A percentile compares a stretch with the other conserved stretches of the same genome.
phyloP scores from a whole-genome alignment of 2,329 filamentous ascomycete species.

The Epichloe glyceriae region DNA sequence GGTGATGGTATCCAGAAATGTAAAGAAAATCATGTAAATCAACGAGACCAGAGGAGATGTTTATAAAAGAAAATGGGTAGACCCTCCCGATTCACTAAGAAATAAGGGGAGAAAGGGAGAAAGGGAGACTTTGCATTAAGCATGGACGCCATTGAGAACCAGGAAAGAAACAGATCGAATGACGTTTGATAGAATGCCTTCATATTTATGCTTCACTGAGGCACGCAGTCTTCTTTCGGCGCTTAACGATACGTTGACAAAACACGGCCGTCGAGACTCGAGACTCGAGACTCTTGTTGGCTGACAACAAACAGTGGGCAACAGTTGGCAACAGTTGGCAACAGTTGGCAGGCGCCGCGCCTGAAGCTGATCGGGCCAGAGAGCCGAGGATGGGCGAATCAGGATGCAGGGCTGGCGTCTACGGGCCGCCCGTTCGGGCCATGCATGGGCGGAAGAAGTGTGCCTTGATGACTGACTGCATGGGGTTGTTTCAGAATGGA shows the following conservation, averaged over 20 bases:
- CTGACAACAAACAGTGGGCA: neutral
- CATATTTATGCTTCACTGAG: neutral
- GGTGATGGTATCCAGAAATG: neutral
- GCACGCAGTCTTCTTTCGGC: neutral
- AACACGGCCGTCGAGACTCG: neutral
- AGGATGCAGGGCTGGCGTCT: neutral
- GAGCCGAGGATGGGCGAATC: conserved; percentile 1
- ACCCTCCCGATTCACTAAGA: neutral
- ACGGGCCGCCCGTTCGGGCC: neutral
- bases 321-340: too few species aligned
- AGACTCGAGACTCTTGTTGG: neutral
- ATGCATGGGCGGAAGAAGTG: neutral
- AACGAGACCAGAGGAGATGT: neutral
- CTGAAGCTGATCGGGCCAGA: neutral
- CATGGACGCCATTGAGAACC: neutral
- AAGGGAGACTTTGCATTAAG: neutral
- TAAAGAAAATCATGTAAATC: neutral
- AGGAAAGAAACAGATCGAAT: neutral
- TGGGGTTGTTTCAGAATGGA: neutral
- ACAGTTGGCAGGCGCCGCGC: neutral
- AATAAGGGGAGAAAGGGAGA: neutral
- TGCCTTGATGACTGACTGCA: neutral
- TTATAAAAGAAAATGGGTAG: neutral
- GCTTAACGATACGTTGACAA: conserved; percentile 1
- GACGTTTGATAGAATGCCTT: neutral